Evolutionary conservation across 768 basidiomycete species (phyloP), one percentile per base, ranked within the genome.

Genomic region (Hygrocybe coccinea): DNA sequence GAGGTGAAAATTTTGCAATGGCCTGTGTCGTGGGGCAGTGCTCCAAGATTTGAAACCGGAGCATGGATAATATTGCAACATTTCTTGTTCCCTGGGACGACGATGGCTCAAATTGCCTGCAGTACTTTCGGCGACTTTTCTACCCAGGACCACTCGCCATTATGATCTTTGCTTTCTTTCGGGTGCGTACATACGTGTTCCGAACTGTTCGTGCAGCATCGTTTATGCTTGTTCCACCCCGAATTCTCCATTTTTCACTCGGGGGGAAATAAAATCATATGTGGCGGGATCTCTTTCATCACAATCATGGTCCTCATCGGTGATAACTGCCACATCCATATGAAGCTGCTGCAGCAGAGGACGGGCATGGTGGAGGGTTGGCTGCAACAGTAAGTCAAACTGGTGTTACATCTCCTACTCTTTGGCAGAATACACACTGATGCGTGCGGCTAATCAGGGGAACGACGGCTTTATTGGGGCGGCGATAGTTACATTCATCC

Each of bases 401-500:
- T 36, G 37, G 2, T 54, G 8, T 29, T 50, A 47, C 47, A 22
- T 34, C 33, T 24, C 34, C 14, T 25, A 5, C 24, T 35, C 8
- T 2, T 12, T 41, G 5, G 24, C 8, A 33, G 11, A n/a, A 41
- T 5, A 24, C 33, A n/a, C 15, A n/a, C n/a, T 15, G 2, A 15
- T 25, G 15, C 33, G 33, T 41, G 2, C 53, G 8, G 24, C 50
- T 45, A 48, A 5, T 1, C 56, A 86, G 86, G 89, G 88, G 10
- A 87, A 84, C 59, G 79, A 88, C 36, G 91, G 89, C 1, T 91
- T 85, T 64, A 87, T 95, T 24, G 91, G 91, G 0, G 86, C 84
- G 1, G 90, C 79, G 1, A 90, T 94, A 47, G 86, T 92, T 0
- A 66, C 63, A 0, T 93, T 94, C 62, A 64, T 85, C 0, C 38